A percentile compares a stretch with the other conserved stretches of the same genome.
phyloP scores from a whole-genome alignment of 345 rosid species.

The Linum usitatissimum region DNA sequence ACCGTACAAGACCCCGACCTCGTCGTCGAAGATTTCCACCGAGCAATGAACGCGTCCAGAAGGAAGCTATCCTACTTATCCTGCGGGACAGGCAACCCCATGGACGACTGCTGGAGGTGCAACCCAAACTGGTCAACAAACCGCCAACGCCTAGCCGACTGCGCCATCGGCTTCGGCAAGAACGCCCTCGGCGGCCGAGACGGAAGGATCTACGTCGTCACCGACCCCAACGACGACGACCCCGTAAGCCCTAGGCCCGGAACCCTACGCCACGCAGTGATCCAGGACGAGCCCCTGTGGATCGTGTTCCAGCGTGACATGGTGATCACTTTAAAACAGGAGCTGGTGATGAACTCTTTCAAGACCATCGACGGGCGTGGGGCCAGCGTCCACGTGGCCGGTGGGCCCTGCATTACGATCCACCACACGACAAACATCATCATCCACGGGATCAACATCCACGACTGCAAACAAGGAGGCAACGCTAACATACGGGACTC shows the following conservation, averaged over 20 bases:
- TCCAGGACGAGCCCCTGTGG: constrained; percentile 24
- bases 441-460: constrained; percentile 19
- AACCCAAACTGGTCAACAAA: constrained; percentile 17
- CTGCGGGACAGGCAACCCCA: constrained; percentile 20
- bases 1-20: neutral
- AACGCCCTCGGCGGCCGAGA: constrained; percentile 20
- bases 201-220: constrained; percentile 16
- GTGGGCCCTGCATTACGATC: constrained; percentile 20
- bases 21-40: neutral
- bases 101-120: constrained; percentile 24
- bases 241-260: constrained; percentile 21
- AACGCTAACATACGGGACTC: constrained; percentile 18
- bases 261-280: constrained; percentile 16
- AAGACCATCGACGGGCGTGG: constrained; percentile 23
- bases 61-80: constrained; percentile 18
- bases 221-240: constrained; percentile 15
- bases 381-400: constrained; percentile 21
- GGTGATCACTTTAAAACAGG: constrained; percentile 19
- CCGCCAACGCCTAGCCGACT: constrained; percentile 19
- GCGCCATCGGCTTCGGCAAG: constrained; percentile 23
- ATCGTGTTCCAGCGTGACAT: constrained; percentile 19
- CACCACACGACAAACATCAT: constrained; percentile 17
- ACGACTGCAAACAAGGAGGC: constrained; percentile 20
- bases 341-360: constrained; percentile 20
- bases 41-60: constrained; percentile 19